These are phyloP conservation scores for Coemansia sp. DNA, from an alignment of 371 early-diverging fungal genomes.

Conservation along the genomic window DNA sequence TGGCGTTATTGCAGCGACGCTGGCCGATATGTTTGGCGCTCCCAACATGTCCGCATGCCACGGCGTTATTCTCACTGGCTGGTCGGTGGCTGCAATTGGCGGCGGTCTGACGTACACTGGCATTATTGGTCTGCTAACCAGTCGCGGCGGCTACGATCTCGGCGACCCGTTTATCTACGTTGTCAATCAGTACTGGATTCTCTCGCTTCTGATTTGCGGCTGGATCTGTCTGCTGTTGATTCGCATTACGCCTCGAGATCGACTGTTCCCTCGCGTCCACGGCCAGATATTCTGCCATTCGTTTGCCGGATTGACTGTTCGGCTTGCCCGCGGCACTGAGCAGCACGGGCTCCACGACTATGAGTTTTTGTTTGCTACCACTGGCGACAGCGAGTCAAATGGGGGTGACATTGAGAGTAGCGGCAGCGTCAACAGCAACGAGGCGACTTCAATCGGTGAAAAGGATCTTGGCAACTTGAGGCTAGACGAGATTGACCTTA, in stretches of 20 bases:
- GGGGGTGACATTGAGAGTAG: neutral
- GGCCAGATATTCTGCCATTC: constrained; percentile 44
- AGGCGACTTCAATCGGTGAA: neutral
- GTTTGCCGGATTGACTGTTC: constrained; percentile 27
- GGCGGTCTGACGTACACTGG: constrained; percentile 50
- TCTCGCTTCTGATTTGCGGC: constrained; percentile 40
- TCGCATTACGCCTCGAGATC: constrained; percentile 45
- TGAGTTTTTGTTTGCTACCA: constrained; percentile 22
- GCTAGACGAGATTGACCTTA: constrained; percentile 10
- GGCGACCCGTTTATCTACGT: constrained; percentile 41
- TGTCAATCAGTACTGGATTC: constrained; percentile 51
- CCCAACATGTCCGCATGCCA: constrained; percentile 48
- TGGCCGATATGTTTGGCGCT: constrained; percentile 52
- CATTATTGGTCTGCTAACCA: constrained; percentile 23
- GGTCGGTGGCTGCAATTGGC: constrained; percentile 51
- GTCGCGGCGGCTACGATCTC: constrained; percentile 25
- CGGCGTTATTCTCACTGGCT: constrained; percentile 49
- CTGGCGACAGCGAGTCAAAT: neutral
- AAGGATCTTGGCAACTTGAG: neutral
- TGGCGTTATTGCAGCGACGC: constrained; percentile 49
- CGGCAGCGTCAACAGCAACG: neutral
- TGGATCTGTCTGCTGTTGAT: constrained; percentile 42
- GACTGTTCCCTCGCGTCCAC: constrained; percentile 51
- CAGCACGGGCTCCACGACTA: constrained; percentile 46
- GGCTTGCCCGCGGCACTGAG: constrained; percentile 27